Percentiles rank a stretch among this genome's conserved stretches.
Evolutionary conservation across 2,329 filamentous ascomycete species (phyloP).

Genomic region (Sphaerulina musiva): DNA sequence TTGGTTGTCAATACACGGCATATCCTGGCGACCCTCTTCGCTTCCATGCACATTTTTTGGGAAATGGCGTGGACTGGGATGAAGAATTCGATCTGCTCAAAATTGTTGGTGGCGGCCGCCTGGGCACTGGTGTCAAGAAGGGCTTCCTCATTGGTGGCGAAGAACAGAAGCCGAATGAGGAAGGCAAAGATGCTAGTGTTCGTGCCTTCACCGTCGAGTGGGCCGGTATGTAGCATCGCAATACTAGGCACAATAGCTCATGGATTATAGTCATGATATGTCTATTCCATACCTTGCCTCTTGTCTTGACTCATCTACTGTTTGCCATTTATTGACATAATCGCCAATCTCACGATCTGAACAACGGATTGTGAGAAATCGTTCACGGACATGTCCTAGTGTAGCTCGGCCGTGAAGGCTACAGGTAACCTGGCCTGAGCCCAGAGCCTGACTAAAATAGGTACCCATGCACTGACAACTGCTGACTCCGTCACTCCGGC

Average conservation of each 20-base stretch:
- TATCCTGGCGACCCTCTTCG: constrained; percentile 92
- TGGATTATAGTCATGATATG: background rate
- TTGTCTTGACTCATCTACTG: background rate
- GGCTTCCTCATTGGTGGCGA: constrained; percentile 78
- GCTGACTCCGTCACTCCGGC: too few relatives aligned
- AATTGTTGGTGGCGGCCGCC: constrained; percentile 73
- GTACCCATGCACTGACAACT: too few relatives aligned
- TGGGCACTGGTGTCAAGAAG: constrained; percentile 96
- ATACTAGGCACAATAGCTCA: background rate
- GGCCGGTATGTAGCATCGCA: constrained; percentile 71
- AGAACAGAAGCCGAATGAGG: constrained; percentile 33
- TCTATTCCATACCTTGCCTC: background rate
- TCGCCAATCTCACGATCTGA: too few relatives aligned
- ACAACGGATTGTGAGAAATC: too few relatives aligned
- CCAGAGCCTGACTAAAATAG: too few relatives aligned
- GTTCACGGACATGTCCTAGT: too few relatives aligned
- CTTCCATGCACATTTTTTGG: constrained; percentile 92
- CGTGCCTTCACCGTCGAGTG: constrained; percentile 84
- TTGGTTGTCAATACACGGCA: constrained; percentile 88
- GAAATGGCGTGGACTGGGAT: constrained; percentile 78
- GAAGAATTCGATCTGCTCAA: constrained; percentile 79
- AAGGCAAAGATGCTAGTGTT: constrained; percentile 39
- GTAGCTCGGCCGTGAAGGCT: too few relatives aligned
- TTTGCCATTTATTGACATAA: too few relatives aligned
- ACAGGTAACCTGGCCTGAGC: too few relatives aligned